Percentiles rank a stretch among this genome's conserved stretches.
Evolutionary conservation across 257 asterid genomes (phyloP).

Genomic region (Nicotiana paniculata): DNA sequence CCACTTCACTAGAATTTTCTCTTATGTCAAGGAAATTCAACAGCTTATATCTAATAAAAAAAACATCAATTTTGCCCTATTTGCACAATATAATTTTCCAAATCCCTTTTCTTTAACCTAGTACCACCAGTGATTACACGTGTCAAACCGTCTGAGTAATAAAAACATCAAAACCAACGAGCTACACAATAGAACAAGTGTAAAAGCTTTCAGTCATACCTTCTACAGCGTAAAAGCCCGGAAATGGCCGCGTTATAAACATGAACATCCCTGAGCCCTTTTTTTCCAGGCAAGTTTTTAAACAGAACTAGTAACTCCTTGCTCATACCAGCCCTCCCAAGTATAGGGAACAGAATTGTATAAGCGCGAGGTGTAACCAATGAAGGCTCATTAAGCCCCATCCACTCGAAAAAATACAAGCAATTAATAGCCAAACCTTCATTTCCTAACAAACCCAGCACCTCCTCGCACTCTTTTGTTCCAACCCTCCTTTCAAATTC

Average conservation of each 20-base stretch:
- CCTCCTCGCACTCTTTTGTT: slow-evolving; percentile 61
- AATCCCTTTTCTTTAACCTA: too few species aligned
- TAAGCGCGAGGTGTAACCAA: slow-evolving; percentile 70
- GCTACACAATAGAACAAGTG: not conserved
- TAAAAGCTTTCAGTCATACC: slow-evolving; percentile 35
- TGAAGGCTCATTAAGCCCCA: slow-evolving; percentile 68
- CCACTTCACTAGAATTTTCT: too few species aligned
- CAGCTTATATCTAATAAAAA: too few species aligned
- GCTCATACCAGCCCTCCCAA: slow-evolving; percentile 73
- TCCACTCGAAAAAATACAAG: slow-evolving; percentile 90
- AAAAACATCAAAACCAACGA: not conserved
- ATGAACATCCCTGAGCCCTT: slow-evolving; percentile 53
- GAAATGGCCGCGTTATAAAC: slow-evolving; percentile 80
- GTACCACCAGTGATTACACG: too few species aligned
- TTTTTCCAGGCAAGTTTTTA: slow-evolving; percentile 56
- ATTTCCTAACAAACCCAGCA: slow-evolving; percentile 49
- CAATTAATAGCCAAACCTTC: slow-evolving; percentile 51
- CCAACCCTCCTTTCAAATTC: slow-evolving; percentile 47
- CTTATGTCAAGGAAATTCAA: too few species aligned
- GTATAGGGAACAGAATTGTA: slow-evolving; percentile 52
- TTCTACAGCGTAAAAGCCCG: slow-evolving; percentile 56
- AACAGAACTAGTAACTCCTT: slow-evolving; percentile 53
- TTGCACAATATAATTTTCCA: too few species aligned
- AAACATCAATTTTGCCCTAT: too few species aligned
- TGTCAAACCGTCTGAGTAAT: not conserved